Evolutionary conservation across 208 protist genomes (phyloP).

Genomic region (Herpetomonas muscarum): DNA sequence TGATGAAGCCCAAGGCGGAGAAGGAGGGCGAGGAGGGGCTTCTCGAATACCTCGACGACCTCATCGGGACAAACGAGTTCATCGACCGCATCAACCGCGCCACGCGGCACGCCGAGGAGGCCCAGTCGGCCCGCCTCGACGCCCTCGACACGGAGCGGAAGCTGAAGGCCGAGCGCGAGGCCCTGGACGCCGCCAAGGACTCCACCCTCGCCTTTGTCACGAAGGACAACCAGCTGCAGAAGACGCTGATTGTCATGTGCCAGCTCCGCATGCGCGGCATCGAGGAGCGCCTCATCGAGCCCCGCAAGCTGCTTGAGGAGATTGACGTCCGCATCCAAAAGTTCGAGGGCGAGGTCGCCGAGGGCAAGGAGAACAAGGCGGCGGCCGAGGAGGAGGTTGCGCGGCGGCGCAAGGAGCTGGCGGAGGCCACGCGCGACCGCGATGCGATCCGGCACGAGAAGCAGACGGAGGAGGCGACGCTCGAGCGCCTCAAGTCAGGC

Average conservation of each 20-base stretch:
- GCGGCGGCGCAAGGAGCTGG: conserved; percentile 62
- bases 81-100: conserved; percentile 90
- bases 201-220: conserved; percentile 93
- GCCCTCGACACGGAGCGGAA: conserved; percentile 92
- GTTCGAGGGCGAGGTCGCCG: conserved; percentile 52
- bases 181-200: conserved; percentile 92
- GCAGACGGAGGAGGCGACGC: conserved; percentile 57
- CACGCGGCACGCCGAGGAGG: conserved; percentile 76
- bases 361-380: conserved; percentile 30
- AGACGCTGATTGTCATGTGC: conserved; percentile 87
- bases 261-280: conserved; percentile 84
- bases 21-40: conserved; percentile 97
- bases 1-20: conserved; percentile 99
- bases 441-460: conserved; percentile 57
- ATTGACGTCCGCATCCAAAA: conserved; percentile 61
- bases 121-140: conserved; percentile 91
- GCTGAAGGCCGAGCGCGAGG: conserved; percentile 93
- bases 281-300: conserved; percentile 75
- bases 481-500: conserved; percentile 72
- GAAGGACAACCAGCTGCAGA: conserved; percentile 91
- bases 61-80: conserved; percentile 97
- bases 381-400: conserved; percentile 45
- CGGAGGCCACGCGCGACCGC: conserved; percentile 46
- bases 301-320: conserved; percentile 50
- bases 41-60: conserved; percentile 99